Base-by-base conservation (phyloP, 2,329 filamentous ascomycete species). In the Chaetomiaceae sp. region DNA sequence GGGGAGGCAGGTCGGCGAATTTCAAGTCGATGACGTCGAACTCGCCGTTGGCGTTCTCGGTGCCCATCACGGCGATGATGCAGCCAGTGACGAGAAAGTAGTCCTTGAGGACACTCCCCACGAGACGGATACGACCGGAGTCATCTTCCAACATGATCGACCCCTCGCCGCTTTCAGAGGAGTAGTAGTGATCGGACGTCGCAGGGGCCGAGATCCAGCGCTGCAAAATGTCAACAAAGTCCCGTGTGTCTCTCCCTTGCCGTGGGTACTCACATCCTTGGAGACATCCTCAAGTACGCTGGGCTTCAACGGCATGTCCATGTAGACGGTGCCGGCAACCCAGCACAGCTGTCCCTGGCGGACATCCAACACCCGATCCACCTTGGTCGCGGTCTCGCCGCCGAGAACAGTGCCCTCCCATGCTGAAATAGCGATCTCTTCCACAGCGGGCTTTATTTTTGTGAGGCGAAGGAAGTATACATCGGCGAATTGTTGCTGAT, bases 271-370 rank as follows among this genome's bases (percentile, higher is more conserved):
- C 71, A 91, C 88, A 68, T 96, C 92, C 70, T 95, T 95, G 35
- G 88, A 86, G 37, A 99, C 87, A 62, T 99, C 93, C 53, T 96
- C 91, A 30, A 99, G 73, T 66, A 99, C 92, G 64, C 95, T 95
- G 1, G 95, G 93, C 72, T 99, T 99, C 63, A 96, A 70, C 2
- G 87, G 82, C 89, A 99, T 91, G 57, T 97, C 89, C 86, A 97
- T 95, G 68, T 95, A 99, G 27, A 97, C 83, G 0, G 93, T 99
- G 14, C 95, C 93, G 0, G 85, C 79, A 14, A 99, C 87, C 90
- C 92, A 99, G 72, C 92, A 97, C 31, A 97, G 74, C 71, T 96
- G 85, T 56, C 93, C 93, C 72, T 97, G 93, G 54, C 92, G 83
- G 45, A 99, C 93, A 70, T 99, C 92, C 25, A 99, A 78, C 53